phyloP scores from a whole-genome alignment of 805 yeast genomes.

The Candida peoriensis region DNA sequence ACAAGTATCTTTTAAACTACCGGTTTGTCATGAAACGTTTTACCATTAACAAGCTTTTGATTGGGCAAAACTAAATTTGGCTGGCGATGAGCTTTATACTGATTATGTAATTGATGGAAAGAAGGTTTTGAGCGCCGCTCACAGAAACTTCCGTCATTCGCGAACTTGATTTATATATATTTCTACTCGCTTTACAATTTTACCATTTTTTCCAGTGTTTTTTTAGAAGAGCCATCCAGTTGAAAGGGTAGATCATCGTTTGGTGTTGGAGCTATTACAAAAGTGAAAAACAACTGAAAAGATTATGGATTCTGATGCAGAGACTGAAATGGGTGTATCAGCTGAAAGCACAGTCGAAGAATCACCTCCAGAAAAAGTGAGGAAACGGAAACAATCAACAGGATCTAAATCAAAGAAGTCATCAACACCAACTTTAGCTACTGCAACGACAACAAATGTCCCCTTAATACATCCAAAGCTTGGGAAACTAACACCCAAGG shows the following conservation, averaged over 20 bases:
- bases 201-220: neutral
- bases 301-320: constrained; percentile 2
- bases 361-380: constrained; percentile 1
- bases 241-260: too few relatives aligned
- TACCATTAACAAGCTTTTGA: too few relatives aligned
- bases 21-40: too few relatives aligned
- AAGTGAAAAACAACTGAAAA: neutral
- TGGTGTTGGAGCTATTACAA: too few relatives aligned
- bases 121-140: too few relatives aligned
- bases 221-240: too few relatives aligned
- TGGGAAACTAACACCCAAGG: constrained; percentile 21
- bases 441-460: neutral
- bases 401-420: neutral
- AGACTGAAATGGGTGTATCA: constrained; percentile 2
- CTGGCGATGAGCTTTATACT: too few relatives aligned
- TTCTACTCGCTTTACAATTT: neutral
- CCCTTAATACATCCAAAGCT: constrained; percentile 22
- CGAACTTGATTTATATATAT: too few relatives aligned
- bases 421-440: neutral
- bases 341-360: constrained; percentile 5
- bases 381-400: constrained; percentile 1
- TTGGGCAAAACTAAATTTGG: too few relatives aligned
- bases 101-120: too few relatives aligned
- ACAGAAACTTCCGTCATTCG: too few relatives aligned
- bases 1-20: too few relatives aligned